A percentile compares a stretch with the other conserved stretches of the same genome.
Evolutionary conservation across 805 yeast species (phyloP).

Genomic region (Yarrowia alimentaria): DNA sequence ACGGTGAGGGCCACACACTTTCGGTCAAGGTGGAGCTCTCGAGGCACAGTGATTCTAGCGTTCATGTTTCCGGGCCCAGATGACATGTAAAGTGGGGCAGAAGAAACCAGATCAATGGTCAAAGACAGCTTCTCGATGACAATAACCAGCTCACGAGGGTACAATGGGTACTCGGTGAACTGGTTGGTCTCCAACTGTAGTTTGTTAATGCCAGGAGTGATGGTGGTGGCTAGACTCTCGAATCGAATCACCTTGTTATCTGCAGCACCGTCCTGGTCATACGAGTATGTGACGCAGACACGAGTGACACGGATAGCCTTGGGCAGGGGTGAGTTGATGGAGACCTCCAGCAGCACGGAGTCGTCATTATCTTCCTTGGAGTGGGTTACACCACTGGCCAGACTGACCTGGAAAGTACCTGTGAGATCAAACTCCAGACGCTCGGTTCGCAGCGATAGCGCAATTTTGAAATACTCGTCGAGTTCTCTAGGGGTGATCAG

Average conservation of each 20-base stretch:
- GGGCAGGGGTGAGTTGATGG: constrained; percentile 37
- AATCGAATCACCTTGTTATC: constrained; percentile 12
- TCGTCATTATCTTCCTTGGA: constrained; percentile 43
- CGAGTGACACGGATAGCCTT: constrained; percentile 30
- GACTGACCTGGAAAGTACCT: constrained; percentile 13
- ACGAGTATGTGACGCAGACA: constrained; percentile 31
- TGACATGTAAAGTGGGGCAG: constrained; percentile 16
- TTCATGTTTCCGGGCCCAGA: constrained; percentile 12
- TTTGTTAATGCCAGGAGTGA: neutral
- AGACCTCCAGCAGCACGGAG: constrained; percentile 43
- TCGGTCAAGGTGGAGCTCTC: constrained; percentile 1
- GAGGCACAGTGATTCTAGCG: constrained; percentile 19
- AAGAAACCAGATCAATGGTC: constrained; percentile 13
- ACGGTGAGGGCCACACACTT: constrained; percentile 14
- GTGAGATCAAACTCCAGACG: constrained; percentile 33
- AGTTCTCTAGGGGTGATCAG: constrained; percentile 32
- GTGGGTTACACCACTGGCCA: constrained; percentile 12
- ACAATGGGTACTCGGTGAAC: constrained; percentile 20
- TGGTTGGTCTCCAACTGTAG: constrained; percentile 31
- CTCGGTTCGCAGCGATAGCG: constrained; percentile 30
- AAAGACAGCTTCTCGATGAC: constrained; percentile 12
- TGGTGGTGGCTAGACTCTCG: constrained; percentile 27
- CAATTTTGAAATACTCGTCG: constrained; percentile 24
- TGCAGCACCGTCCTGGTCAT: constrained; percentile 26
- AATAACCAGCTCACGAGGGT: constrained; percentile 10